Base-by-base conservation (phyloP, 306 rosid species). In the Pyrus betulifolia region DNA sequence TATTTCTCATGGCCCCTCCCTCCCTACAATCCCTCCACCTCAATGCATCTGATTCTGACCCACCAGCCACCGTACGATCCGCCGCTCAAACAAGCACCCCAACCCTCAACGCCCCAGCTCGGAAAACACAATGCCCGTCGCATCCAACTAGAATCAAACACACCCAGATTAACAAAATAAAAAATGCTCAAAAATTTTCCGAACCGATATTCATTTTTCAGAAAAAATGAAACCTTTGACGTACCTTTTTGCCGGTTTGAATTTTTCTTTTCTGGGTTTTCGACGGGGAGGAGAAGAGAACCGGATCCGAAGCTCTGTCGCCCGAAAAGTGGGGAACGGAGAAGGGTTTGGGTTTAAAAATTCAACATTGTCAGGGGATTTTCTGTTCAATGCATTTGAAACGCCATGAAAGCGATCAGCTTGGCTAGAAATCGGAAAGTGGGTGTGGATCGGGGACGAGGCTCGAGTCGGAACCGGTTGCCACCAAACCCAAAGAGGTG, bases 401-500 rank as follows among this genome's bases (percentile, higher is more conserved):
- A 64, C 14, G 69, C 69, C 69, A 64, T 64, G 33, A 31, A 31
- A 31, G 42, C 69, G 23, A 11, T 11, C 35, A 21, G 19, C 22
- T 28, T 18, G 31, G 44, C 19, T 49, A 18, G 21, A 15, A 49
- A 49, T 49, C 19, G 55, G 55, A 49, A 64, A 30, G 40, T 38
- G 19, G 69, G 44, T 30, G n/a, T 42, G 69, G 68, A 64, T 64
- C 69, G 44, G 46, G 6, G 15, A 33, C n/a, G 10, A 30, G 69
- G 19, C 18, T 68, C 27, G 57, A 17, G 54, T 17, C 17, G 54
- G 54, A 61, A 40, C 58, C 59, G 4, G 68, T 72, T 35, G 73
- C 19, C 67, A 54, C 79, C 54, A 76, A 67, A 76, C 67, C 74
- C 80, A 22, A 40, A 69, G 61, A 38, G 9, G 67, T 38, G 14